Percentiles rank a stretch among this genome's conserved stretches.
Conservation (phyloP, 2,329 filamentous ascomycete species). For the Mycogone perniciosa region DNA sequence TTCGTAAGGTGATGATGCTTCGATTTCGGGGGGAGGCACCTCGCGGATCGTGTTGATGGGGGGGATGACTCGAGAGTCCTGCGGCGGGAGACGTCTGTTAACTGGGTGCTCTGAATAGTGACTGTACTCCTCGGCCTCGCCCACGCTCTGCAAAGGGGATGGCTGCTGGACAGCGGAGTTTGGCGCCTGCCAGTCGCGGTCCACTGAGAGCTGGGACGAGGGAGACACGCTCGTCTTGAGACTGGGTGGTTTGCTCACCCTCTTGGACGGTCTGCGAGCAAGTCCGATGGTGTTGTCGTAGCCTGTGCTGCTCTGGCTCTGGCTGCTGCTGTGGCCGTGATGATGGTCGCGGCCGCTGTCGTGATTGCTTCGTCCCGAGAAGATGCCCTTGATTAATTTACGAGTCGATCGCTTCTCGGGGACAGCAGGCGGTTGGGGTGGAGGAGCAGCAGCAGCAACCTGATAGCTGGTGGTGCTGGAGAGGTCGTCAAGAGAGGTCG, state of each 20-base stretch:
- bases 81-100: conserved; percentile 34
- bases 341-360: conserved; percentile 19
- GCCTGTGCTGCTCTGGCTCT: conserved; percentile 20
- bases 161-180: conserved; percentile 16
- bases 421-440: conserved; percentile 25
- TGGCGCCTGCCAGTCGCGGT: conserved; percentile 19
- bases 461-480: conserved; percentile 18
- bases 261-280: conserved; percentile 51
- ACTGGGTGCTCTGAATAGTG: conserved; percentile 30
- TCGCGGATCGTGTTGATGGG: conserved; percentile 40
- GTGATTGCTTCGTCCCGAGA: conserved; percentile 27
- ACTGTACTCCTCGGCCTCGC: conserved; percentile 33
- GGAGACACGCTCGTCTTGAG: conserved; percentile 36
- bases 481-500: conserved; percentile 21
- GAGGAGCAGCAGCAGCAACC: conserved; percentile 26
- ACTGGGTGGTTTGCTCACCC: conserved; percentile 43
- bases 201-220: conserved; percentile 10
- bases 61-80: conserved; percentile 32
- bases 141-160: conserved; percentile 41
- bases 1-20: conserved; percentile 40
- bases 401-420: conserved; percentile 45
- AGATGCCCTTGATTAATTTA: conserved; percentile 49
- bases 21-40: conserved; percentile 37
- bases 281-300: conserved; percentile 47
- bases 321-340: conserved; percentile 26